Evolutionary conservation across 2,329 filamentous ascomycete genomes (phyloP).

Genomic region (Claviceps cyperi): DNA sequence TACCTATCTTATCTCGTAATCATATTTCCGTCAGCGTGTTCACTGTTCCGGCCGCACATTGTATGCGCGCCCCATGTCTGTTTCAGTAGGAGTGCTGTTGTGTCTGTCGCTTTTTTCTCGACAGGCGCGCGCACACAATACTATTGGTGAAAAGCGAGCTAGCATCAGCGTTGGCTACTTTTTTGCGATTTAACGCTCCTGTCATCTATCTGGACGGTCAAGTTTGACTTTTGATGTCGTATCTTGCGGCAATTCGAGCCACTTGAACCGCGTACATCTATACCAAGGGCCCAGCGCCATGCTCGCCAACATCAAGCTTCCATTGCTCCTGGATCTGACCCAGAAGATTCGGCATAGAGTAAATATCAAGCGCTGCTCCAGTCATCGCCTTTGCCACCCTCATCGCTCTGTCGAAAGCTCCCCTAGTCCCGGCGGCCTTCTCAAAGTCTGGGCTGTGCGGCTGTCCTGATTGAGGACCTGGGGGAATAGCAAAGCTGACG

Average conservation of each 20-base stretch:
- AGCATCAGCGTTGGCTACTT: too few relatives aligned
- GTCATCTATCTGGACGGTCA: too few relatives aligned
- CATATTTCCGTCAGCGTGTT: too few relatives aligned
- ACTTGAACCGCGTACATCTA: neutral
- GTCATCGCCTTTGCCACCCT: slow-evolving; percentile 33
- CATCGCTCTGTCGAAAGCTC: slow-evolving; percentile 27
- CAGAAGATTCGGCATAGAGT: slow-evolving; percentile 27
- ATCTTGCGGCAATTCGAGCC: neutral
- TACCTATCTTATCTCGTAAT: too few relatives aligned
- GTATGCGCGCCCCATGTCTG: too few relatives aligned
- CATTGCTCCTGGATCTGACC: slow-evolving; percentile 19
- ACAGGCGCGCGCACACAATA: too few relatives aligned
- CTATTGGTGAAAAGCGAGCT: too few relatives aligned
- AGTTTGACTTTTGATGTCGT: too few relatives aligned
- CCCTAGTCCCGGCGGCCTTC: slow-evolving; percentile 31
- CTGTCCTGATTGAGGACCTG: slow-evolving; percentile 18
- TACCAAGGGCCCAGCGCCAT: neutral
- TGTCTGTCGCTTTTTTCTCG: too few relatives aligned
- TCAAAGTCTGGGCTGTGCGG: slow-evolving; percentile 41
- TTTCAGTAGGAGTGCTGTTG: too few relatives aligned
- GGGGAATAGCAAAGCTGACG: slow-evolving; percentile 35
- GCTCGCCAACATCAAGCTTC: slow-evolving; percentile 1
- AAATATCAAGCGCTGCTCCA: slow-evolving; percentile 31
- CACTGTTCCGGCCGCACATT: too few relatives aligned
- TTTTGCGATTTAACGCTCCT: too few relatives aligned